phyloP scores from a whole-genome alignment of 176 grass and related monocot species.

The Zoysia japonica region DNA sequence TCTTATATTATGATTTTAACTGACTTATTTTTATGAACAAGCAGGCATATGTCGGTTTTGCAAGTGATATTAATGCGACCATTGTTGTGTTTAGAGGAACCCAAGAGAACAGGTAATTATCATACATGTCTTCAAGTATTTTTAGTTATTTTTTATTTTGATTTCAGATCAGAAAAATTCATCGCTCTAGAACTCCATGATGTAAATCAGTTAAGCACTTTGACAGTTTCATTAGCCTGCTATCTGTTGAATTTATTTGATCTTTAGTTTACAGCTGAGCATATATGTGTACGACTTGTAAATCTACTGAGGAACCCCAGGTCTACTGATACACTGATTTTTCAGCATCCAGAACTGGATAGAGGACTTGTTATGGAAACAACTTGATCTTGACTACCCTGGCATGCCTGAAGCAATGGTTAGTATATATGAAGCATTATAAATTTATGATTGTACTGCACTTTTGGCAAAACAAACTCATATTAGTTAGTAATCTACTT shows the following conservation, averaged over 20 bases:
- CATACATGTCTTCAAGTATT: neutral
- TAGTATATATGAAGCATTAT: conserved; percentile 25
- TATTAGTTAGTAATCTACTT: conserved; percentile 12
- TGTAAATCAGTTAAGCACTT: neutral
- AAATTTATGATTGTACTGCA: conserved; percentile 10
- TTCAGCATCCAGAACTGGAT: conserved; percentile 85
- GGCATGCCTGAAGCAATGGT: conserved; percentile 83
- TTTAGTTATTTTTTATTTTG: neutral
- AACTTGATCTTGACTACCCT: conserved; percentile 90
- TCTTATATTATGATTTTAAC: neutral
- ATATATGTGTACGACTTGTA: conserved; percentile 11
- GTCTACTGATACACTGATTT: conserved; percentile 22
- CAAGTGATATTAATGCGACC: conserved; percentile 70
- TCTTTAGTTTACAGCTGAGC: conserved; percentile 3
- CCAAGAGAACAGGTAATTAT: conserved; percentile 79
- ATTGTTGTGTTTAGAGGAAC: conserved; percentile 96
- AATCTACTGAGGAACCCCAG: conserved; percentile 2
- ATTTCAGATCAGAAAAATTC: neutral
- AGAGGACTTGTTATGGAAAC: conserved; percentile 81
- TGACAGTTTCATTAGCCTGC: neutral
- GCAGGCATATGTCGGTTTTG: conserved; percentile 95
- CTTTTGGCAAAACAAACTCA: neutral
- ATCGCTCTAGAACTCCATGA: neutral
- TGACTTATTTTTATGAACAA: conserved; percentile 4
- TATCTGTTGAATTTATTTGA: neutral